Base-by-base conservation (phyloP, 2,329 filamentous ascomycete species). In the Pezicula neosporulosa region DNA sequence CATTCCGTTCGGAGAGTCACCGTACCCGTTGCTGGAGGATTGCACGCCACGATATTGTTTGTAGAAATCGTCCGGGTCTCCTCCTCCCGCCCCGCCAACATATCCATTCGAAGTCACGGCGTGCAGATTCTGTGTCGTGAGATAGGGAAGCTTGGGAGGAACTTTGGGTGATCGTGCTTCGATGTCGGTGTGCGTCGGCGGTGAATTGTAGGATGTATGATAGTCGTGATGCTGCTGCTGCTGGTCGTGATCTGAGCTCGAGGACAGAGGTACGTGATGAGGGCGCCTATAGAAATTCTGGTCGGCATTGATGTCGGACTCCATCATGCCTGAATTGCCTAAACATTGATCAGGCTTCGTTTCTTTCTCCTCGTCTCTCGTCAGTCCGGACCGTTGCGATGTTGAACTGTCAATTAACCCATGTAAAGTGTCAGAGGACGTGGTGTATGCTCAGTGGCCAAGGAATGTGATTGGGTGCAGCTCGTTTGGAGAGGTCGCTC, bases 21-120 rank as follows among this genome's bases (percentile, higher is more conserved):
- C 46, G 43, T 58, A 55, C 28, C 52, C 49, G 49, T 56, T 57
- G 45, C 57, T 42, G 38, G 56, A 49, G 43, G 59, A 56, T 51
- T 69, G 66, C 35, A 66, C 63, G 49, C 70, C 63, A 48, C 66
- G 66, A 61, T 73, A 73, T 42, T 70, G 69, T 58, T 74, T 71
- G 60, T 78, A 80, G 64, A 75, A 79, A 18, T 77, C 75, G 65
- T 75, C 74, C 36, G 76, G 77, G 27, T 51, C 59, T 45, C 53
- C 57, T 47, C 49, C 56, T 47, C 53, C 56, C 47, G 39, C 60
- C 44, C 49, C 36, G 39, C 45, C 55, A 30, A 46, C 44, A 52
- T 55, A 64, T 44, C 56, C 61, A 60, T 63, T 60, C 48, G 58
- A 30, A 12, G 55, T 57, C 8, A 54, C 49, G 16, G 56, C 57